Percentiles rank a stretch among this genome's conserved stretches.
Evolutionary conservation across 768 basidiomycete genomes (phyloP).

Genomic region (Galerina marginata): DNA sequence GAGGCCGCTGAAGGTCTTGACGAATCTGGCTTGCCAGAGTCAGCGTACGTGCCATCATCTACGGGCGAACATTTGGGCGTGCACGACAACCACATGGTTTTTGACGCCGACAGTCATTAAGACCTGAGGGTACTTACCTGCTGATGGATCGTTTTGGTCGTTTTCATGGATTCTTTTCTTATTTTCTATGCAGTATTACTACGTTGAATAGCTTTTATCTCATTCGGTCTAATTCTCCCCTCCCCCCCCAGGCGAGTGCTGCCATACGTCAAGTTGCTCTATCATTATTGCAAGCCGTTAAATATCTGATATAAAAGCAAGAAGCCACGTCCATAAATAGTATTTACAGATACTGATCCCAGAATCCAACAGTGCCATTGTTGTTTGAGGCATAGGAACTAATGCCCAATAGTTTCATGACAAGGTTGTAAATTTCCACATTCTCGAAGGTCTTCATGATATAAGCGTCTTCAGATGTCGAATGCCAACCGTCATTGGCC

Average conservation of each 20-base stretch:
- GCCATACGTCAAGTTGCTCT: too few relatives aligned
- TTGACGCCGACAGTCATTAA: conserved; percentile 66
- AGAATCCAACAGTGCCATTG: conserved; percentile 84
- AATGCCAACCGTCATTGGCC: conserved; percentile 64
- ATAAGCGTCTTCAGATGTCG: conserved; percentile 64
- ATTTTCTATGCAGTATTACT: background rate
- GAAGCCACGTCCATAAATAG: background rate
- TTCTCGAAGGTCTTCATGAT: conserved; percentile 87
- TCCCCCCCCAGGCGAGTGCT: too few relatives aligned
- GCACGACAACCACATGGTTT: conserved; percentile 57
- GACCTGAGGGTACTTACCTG: too few relatives aligned
- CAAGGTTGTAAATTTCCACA: conserved; percentile 84
- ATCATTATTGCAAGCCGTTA: background rate
- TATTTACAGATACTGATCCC: conserved; percentile 73
- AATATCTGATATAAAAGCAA: background rate
- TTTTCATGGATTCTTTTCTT: background rate
- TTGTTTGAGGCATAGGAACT: conserved; percentile 58
- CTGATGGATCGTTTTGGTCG: background rate
- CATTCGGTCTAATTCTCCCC: too few relatives aligned
- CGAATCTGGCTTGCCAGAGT: conserved; percentile 78
- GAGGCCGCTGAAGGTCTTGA: conserved; percentile 95
- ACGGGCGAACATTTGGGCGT: conserved; percentile 62
- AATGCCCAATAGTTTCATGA: conserved; percentile 76
- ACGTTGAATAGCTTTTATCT: background rate
- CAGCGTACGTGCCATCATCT: conserved; percentile 77